Conservation (phyloP, 352 stramenopile genomes). For the Aphanomyces stellatus region DNA sequence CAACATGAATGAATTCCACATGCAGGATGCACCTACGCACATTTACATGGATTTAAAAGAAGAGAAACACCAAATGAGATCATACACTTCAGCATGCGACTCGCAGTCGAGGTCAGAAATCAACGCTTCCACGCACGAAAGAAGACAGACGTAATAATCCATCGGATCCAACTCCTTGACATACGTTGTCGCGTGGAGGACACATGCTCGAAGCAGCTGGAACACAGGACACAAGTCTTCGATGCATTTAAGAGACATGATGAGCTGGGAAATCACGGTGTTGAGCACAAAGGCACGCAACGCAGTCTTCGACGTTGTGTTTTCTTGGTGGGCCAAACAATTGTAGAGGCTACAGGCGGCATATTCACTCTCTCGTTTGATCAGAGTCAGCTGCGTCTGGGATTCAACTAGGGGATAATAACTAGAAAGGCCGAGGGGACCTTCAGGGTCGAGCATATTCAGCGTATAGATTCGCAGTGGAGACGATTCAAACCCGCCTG, state of each 20-base stretch:
- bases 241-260: neutral
- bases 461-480: conserved; percentile 58
- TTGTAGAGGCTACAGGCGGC: neutral
- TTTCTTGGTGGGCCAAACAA: neutral
- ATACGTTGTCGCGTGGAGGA: neutral
- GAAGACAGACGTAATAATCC: neutral
- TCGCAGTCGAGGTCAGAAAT: neutral
- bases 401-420: conserved; percentile 58
- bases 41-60: too few relatives aligned
- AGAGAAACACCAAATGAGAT: too few relatives aligned
- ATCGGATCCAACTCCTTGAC: neutral
- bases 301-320: neutral
- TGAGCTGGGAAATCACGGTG: neutral
- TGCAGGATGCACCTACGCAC: conserved; percentile 11
- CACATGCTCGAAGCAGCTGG: conserved; percentile 4
- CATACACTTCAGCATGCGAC: neutral
- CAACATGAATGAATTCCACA: neutral
- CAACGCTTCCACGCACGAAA: neutral
- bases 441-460: conserved; percentile 72
- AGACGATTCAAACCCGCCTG: conserved; percentile 42
- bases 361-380: conserved; percentile 9
- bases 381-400: neutral
- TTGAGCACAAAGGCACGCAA: neutral
- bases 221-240: conserved; percentile 8
- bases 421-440: conserved; percentile 64